Percentiles rank a stretch among this genome's conserved stretches.
phyloP scores from a whole-genome alignment of 345 rosid genomes.

The Trapa bicornis region DNA sequence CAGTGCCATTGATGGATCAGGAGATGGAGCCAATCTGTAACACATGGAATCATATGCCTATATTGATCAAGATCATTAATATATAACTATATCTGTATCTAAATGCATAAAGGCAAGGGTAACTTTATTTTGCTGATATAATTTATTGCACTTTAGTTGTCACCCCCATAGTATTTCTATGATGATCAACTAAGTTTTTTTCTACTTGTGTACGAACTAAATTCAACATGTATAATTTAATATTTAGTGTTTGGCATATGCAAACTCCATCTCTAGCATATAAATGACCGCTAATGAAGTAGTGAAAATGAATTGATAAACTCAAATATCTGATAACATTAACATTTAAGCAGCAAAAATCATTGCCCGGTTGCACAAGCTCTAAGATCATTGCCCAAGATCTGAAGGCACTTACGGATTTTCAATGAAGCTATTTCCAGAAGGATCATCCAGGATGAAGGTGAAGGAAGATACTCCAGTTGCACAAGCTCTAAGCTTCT shows the following conservation, averaged over 20 bases:
- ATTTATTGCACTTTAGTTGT: no score
- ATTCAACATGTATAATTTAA: no score
- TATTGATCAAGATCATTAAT: neutral
- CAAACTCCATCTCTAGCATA: no score
- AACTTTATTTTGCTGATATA: no score
- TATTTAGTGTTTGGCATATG: no score
- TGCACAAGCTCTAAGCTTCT: constrained; percentile 73
- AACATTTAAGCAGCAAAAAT: neutral
- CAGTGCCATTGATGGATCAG: constrained; percentile 58
- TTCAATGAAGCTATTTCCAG: constrained; percentile 94
- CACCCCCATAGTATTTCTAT: no score
- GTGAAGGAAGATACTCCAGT: constrained; percentile 49
- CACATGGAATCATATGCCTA: constrained; percentile 2
- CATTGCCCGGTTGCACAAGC: no score
- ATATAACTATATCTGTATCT: neutral
- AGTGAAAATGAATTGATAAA: neutral
- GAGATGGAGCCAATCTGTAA: constrained; percentile 68
- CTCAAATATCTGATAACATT: no score
- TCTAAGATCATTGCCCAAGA: neutral
- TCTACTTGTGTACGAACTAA: no score
- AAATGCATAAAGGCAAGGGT: no score
- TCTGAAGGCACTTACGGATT: constrained; percentile 53
- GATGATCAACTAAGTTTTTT: no score
- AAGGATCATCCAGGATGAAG: constrained; percentile 78
- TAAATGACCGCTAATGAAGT: neutral